Base-by-base conservation (phyloP, 176 grass and related monocot genomes). In the Juncus inflexus region DNA sequence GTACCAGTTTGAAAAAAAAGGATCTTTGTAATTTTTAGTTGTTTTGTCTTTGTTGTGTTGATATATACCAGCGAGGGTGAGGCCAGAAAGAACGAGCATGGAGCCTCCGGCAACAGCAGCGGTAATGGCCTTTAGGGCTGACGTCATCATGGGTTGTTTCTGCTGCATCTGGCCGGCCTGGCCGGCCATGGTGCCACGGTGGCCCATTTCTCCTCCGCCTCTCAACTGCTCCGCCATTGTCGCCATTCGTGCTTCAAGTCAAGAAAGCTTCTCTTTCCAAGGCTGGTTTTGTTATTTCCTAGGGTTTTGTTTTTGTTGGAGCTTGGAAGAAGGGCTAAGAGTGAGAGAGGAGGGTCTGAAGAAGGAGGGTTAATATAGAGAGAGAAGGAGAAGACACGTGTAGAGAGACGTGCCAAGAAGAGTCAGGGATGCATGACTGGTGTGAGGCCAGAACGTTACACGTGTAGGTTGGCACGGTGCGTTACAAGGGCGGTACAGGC, bases 71-170 rank as follows among this genome's bases (percentile, higher is more conserved):
- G 82, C 79, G 13, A 96, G 70, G 69, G 76, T 88, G 36, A 91
- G 63, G n/a, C 84, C 87, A 12, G 91, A 88, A 19, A 96, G 79
- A 58, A 91, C 66, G 69, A 96, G 79, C 87, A 91, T 70, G 57
- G 77, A 88, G 10, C 79, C 84, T 7, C 84, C 87, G 5, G 69
- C 69, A 9, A 74, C 73, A 35, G 87, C 91, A 3, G 91, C 91
- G 4, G 76, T 81, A 50, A 78, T 67, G 0, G 82, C 81, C 84
- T 86, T 96, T 55, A 88, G 42, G 0, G 82, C 79, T 39, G 77
- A 81, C 53, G 81, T 68, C 79, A 80, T 6, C 54, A 68, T 77
- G 3, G 82, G 76, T 60, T 84, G 78, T 58, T 67, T 79, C 61
- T 87, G 64, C 55, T 90, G 75, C 64, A 2, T 50, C 52, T 55